These are phyloP conservation scores for Lactarius evosmus DNA, from an alignment of 768 basidiomycete genomes.

Conservation along the genomic window DNA sequence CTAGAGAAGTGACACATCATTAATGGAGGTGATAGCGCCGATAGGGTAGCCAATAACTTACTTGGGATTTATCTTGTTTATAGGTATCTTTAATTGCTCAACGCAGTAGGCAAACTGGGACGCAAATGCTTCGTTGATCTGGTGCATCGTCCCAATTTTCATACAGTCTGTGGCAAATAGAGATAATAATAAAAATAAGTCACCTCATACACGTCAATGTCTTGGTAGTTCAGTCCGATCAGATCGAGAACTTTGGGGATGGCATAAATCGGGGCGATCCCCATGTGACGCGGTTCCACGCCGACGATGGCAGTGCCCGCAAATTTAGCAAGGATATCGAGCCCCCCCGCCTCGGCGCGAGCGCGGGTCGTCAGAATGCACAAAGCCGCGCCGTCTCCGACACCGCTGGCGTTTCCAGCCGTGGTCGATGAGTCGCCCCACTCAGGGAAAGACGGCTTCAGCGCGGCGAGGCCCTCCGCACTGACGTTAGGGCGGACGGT, in stretches of 20 bases:
- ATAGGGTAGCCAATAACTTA: conserved; percentile 38
- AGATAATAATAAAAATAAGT: conserved; percentile 16
- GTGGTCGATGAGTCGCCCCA: conserved; percentile 73
- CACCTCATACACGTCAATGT: conserved; percentile 76
- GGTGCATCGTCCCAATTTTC: conserved; percentile 1
- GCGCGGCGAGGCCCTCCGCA: conserved; percentile 63
- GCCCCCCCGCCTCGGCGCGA: conserved; percentile 69
- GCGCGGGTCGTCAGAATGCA: conserved; percentile 79
- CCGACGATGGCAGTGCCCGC: conserved; percentile 76
- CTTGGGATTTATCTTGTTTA: conserved; percentile 85
- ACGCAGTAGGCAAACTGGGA: conserved; percentile 94
- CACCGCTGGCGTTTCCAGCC: conserved; percentile 81
- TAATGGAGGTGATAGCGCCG: not conserved
- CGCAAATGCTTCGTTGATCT: conserved; percentile 92
- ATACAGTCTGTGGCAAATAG: not conserved
- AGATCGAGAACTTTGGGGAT: conserved; percentile 65
- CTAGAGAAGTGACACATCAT: conserved; percentile 38
- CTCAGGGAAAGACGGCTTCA: conserved; percentile 86
- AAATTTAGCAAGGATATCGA: conserved; percentile 82
- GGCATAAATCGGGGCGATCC: conserved; percentile 68
- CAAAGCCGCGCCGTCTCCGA: conserved; percentile 91
- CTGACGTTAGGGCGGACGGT: conserved; percentile 86
- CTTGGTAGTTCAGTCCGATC: conserved; percentile 61
- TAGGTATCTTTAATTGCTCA: conserved; percentile 70
- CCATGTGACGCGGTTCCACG: conserved; percentile 77